Conservation (phyloP, 352 stramenopile species). For the Pythium aquatile region DNA sequence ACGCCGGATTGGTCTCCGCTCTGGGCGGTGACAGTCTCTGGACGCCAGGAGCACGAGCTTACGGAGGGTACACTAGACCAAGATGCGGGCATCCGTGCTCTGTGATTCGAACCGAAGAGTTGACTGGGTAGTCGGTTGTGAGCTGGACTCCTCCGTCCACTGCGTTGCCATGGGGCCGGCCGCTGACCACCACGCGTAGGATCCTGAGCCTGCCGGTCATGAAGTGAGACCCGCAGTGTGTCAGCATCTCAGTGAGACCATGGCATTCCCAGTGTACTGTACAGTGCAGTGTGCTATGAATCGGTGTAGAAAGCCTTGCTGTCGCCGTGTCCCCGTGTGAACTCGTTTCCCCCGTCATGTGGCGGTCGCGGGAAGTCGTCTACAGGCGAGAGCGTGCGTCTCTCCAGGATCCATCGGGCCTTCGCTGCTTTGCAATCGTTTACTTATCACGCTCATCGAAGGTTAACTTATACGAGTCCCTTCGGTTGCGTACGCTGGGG, state of each 20-base stretch:
- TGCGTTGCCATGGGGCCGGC: background rate
- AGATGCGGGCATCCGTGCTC: too few relatives aligned
- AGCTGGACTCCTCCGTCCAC: background rate
- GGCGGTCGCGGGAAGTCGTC: background rate
- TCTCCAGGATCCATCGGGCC: background rate
- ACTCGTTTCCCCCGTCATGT: background rate
- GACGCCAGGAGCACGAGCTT: background rate
- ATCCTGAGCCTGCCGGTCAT: too few relatives aligned
- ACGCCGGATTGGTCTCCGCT: background rate
- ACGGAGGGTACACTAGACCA: background rate
- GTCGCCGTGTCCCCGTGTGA: background rate
- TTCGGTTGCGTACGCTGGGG: conserved; percentile 1
- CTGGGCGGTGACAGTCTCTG: background rate
- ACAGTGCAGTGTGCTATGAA: too few relatives aligned
- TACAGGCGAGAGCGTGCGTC: background rate
- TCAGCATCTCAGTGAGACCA: background rate
- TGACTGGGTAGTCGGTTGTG: background rate
- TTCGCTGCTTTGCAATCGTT: background rate
- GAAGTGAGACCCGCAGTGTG: background rate
- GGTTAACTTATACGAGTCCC: conserved; percentile 3
- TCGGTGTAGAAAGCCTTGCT: background rate
- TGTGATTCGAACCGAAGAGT: too few relatives aligned
- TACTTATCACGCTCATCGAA: background rate
- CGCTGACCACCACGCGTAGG: background rate
- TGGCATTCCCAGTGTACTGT: background rate